A percentile compares a stretch with the other conserved stretches of the same genome.
Conservation (phyloP, 2,329 filamentous ascomycete species). For the Exophiala viscosa region DNA sequence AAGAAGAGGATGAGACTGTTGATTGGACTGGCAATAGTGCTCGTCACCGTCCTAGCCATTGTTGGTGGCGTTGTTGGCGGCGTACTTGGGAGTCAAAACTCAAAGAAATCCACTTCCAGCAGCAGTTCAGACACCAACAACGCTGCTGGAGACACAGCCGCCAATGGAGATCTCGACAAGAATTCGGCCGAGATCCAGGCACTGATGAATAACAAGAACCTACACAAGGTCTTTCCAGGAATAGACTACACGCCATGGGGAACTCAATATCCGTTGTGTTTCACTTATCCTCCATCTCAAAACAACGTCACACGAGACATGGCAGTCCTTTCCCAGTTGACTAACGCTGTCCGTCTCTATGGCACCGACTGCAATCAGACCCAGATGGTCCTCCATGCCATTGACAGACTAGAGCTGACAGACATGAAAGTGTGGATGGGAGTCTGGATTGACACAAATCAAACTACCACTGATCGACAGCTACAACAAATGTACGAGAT, state of each 20-base stretch:
- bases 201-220: slow-evolving; percentile 71
- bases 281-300: slow-evolving; percentile 73
- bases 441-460: slow-evolving; percentile 84
- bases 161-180: slow-evolving; percentile 68
- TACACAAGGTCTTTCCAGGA: slow-evolving; percentile 92
- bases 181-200: slow-evolving; percentile 75
- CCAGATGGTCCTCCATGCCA: slow-evolving; percentile 82
- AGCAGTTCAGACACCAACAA: slow-evolving; percentile 31
- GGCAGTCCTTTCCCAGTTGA: slow-evolving; percentile 84
- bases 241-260: slow-evolving; percentile 94
- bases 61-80: slow-evolving; percentile 72
- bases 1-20: slow-evolving; percentile 68
- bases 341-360: slow-evolving; percentile 82
- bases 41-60: slow-evolving; percentile 67
- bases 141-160: slow-evolving; percentile 57
- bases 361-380: slow-evolving; percentile 98
- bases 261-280: slow-evolving; percentile 81
- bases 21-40: slow-evolving; percentile 59
- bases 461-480: slow-evolving; percentile 79
- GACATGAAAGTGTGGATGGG: slow-evolving; percentile 90
- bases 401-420: slow-evolving; percentile 66
- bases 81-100: slow-evolving; percentile 57
- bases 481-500: slow-evolving; percentile 80
- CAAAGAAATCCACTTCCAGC: slow-evolving; percentile 29
- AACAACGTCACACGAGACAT: slow-evolving; percentile 93